phyloP scores from a whole-genome alignment of 331 rosid species.

The Prunus yedoensis region DNA sequence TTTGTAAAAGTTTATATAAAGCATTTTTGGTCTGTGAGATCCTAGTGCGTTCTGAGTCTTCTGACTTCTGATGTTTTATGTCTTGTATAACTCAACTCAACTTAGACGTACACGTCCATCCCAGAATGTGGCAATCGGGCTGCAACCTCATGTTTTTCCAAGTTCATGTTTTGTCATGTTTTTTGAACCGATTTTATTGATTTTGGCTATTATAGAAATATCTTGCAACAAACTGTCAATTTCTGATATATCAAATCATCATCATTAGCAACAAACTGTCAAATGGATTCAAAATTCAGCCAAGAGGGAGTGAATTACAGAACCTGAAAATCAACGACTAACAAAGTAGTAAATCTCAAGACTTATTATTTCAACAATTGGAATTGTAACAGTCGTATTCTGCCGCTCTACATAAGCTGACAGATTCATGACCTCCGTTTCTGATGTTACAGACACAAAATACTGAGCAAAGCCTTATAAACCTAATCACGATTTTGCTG shows the following conservation, averaged over 20 bases:
- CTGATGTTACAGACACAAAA: conserved; percentile 37
- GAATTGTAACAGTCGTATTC: conserved; percentile 19
- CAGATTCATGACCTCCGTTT: conserved; percentile 3
- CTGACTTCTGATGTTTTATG: too few species aligned
- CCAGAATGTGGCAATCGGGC: too few species aligned
- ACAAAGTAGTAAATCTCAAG: background rate
- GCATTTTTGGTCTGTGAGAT: conserved; percentile 21
- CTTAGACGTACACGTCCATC: too few species aligned
- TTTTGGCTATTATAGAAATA: too few species aligned
- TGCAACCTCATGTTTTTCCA: too few species aligned
- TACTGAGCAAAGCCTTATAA: conserved; percentile 12
- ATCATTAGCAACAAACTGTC: background rate
- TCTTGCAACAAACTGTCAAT: too few species aligned
- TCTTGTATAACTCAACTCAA: too few species aligned
- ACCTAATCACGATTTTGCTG: conserved; percentile 21
- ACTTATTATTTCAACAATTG: background rate
- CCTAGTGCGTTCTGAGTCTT: too few species aligned
- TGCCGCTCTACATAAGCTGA: background rate
- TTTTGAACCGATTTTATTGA: too few species aligned
- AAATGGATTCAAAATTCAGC: background rate
- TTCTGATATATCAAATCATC: too few species aligned
- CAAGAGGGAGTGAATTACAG: background rate
- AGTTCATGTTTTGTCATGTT: too few species aligned
- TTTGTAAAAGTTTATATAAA: conserved; percentile 4
- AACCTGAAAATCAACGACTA: background rate